These are phyloP conservation scores for Chlorella ohadii DNA, from an alignment of 139 green algal genomes.

Conservation along the genomic window DNA sequence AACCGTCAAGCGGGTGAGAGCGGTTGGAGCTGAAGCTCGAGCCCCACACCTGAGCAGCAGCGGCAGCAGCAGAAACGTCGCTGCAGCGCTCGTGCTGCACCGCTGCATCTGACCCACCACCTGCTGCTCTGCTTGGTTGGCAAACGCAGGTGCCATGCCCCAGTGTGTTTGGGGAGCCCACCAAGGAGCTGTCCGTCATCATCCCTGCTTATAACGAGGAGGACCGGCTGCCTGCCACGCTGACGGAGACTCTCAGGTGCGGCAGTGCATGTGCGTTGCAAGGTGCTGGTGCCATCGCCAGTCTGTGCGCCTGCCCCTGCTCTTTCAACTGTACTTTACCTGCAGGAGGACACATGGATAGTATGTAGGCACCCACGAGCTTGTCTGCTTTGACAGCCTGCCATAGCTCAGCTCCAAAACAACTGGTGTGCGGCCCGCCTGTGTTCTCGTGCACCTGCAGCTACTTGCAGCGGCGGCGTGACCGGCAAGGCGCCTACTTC, in stretches of 20 bases:
- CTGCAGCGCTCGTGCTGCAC: no score
- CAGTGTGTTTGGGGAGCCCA: conserved; percentile 72
- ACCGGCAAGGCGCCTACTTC: conserved; percentile 79
- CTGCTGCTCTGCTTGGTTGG: neutral
- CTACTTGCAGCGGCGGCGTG: conserved; percentile 73
- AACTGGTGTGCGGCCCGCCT: no score
- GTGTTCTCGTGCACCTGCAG: conserved; percentile 45
- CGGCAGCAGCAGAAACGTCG: no score
- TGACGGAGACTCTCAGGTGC: conserved; percentile 83
- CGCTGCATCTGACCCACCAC: neutral
- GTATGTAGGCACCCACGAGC: no score
- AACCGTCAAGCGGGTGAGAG: conserved; percentile 30
- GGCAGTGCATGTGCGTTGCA: neutral
- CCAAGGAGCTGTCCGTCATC: conserved; percentile 81
- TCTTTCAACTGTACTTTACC: no score
- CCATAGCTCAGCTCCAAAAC: no score
- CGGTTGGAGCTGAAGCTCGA: neutral
- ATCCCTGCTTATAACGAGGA: conserved; percentile 97
- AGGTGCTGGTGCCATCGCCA: no score
- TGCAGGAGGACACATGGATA: no score
- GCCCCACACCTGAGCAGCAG: no score
- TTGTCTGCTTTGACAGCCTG: no score
- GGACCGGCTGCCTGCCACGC: conserved; percentile 75
- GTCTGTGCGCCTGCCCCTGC: no score
- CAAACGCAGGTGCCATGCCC: conserved; percentile 57